phyloP scores from a whole-genome alignment of 2,329 filamentous ascomycete genomes.

The Thermothelomyces thermophilus region DNA sequence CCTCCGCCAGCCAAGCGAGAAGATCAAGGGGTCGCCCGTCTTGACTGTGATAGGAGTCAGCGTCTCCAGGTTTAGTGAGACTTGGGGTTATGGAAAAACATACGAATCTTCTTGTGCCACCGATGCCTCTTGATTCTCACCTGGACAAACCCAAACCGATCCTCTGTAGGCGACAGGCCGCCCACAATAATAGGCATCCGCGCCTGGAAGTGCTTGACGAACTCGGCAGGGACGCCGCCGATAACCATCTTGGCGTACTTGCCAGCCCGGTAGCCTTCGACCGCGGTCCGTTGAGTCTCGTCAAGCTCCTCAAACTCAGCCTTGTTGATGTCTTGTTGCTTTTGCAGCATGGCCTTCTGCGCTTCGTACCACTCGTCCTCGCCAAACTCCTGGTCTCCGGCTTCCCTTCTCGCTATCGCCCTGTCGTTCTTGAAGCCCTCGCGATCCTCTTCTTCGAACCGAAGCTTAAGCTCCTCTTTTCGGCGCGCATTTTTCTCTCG shows the following conservation, averaged over 20 bases:
- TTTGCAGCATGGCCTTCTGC: constrained; percentile 90
- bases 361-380: constrained; percentile 99
- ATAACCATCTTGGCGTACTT: constrained; percentile 90
- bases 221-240: constrained; percentile 84
- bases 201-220: constrained; percentile 74
- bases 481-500: constrained; percentile 82
- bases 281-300: constrained; percentile 69
- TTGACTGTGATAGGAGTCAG: constrained; percentile 50
- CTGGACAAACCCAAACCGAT: constrained; percentile 92
- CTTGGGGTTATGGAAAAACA: neutral
- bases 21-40: constrained; percentile 94
- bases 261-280: constrained; percentile 86
- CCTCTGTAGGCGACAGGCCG: constrained; percentile 87
- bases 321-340: constrained; percentile 94
- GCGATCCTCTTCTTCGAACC: constrained; percentile 97
- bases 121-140: constrained; percentile 94
- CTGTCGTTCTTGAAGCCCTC: constrained; percentile 93
- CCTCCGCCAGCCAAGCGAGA: constrained; percentile 91
- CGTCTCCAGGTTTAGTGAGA: neutral
- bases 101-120: constrained; percentile 94
- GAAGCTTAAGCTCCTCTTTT: constrained; percentile 89
- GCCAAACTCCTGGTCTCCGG: constrained; percentile 73
- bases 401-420: constrained; percentile 64
- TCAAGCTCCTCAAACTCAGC: constrained; percentile 86
- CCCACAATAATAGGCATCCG: constrained; percentile 81